These are phyloP conservation scores for Heterococcus sp. DNA, from an alignment of 108 stramenopile genomes.

Conservation along the genomic window DNA sequence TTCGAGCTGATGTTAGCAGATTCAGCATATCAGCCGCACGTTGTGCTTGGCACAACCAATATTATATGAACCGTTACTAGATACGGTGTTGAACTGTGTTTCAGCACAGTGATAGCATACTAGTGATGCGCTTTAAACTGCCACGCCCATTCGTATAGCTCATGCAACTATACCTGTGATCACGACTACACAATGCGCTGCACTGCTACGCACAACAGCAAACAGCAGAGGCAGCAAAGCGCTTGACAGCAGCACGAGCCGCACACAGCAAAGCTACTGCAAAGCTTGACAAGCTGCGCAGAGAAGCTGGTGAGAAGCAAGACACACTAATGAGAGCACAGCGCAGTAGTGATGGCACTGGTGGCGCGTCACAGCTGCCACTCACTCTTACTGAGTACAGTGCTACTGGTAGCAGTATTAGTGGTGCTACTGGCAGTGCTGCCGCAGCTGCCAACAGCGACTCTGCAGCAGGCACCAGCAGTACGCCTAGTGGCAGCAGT, in stretches of 20 bases:
- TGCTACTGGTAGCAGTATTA: not conserved
- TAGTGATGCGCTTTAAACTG: too few species aligned
- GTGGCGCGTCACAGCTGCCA: too few species aligned
- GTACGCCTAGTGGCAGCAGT: not conserved
- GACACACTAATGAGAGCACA: not conserved
- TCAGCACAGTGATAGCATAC: too few species aligned
- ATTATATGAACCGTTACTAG: too few species aligned
- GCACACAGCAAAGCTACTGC: not conserved
- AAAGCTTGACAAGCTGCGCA: not conserved
- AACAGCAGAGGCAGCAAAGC: not conserved
- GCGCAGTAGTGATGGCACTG: not conserved
- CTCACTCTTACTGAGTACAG: too few species aligned
- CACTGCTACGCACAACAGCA: not conserved
- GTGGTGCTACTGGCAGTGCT: not conserved
- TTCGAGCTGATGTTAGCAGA: too few species aligned
- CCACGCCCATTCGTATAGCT: too few species aligned
- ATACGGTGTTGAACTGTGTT: too few species aligned
- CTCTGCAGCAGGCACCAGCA: not conserved
- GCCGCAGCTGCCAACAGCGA: not conserved
- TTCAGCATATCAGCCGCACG: too few species aligned
- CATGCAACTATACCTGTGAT: too few species aligned
- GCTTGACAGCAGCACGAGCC: not conserved
- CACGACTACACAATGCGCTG: too few species aligned
- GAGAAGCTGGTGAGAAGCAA: not conserved
- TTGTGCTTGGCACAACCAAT: too few species aligned